Evolutionary conservation across 192 early-diverging fungal genomes (phyloP), one percentile per base, ranked within the genome.

Genomic region (Chytriomyces sp.): DNA sequence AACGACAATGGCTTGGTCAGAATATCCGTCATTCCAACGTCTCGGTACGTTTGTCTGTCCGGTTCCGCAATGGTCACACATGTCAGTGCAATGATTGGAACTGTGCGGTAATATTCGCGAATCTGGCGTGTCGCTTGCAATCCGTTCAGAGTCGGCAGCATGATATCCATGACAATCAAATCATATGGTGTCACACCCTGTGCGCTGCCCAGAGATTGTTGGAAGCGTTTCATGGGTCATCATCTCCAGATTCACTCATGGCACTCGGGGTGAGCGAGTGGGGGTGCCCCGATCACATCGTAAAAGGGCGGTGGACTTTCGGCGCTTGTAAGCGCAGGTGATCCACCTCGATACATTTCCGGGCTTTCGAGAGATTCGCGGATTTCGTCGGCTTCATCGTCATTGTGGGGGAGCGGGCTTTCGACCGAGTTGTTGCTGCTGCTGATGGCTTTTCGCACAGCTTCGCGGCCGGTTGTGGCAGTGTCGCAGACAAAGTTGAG

Each of bases 91-190:
- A 73, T 18, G 28, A 73, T 45, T 20, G 57, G 8, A 11, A 63
- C 45, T 43, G 44, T n/a, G 13, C 60, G 72, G n/a, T 20, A 62
- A 18, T 16, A 18, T 45, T 45, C 61, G 53, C 60, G 57, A 26
- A 73, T 73, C 45, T 63, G 48, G 5, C 53, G 48, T 9, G 72
- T 73, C n/a, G 72, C 72, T 47, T 73, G 72, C 28, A 73, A 45
- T 7, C 72, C 72, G 45, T 73, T 73, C 72, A 73, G 43, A 20
- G 8, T 47, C 50, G 72, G 72, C 3, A 73, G 60, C 57, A 73
- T 73, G 43, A 72, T 72, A 9, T 72, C 69, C 69, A 72, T 72
- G 9, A 72, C 53, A 35, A 72, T 72, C 48, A 72, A 43, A 35
- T 60, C 24, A 24, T 72, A 72, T 6, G 69, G 69, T 9, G 20